These are phyloP conservation scores for Vigna reflexopilosa DNA, from an alignment of 306 rosid genomes.

Conservation along the genomic window DNA sequence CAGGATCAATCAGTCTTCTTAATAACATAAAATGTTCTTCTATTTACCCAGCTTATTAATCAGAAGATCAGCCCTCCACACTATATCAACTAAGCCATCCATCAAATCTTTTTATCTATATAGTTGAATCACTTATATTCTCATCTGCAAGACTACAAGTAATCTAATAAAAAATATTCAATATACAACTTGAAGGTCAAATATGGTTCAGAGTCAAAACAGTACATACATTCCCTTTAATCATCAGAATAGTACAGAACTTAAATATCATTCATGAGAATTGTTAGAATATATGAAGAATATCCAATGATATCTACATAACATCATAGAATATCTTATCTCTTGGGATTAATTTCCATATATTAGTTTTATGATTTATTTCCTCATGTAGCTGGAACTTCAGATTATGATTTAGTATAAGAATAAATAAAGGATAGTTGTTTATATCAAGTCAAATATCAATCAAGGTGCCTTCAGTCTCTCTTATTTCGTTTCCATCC, in stretches of 20 bases:
- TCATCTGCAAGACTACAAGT: constrained; percentile 3
- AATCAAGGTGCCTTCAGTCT: background rate
- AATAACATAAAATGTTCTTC: background rate
- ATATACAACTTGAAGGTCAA: background rate
- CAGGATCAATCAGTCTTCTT: background rate
- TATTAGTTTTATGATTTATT: background rate
- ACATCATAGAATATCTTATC: background rate
- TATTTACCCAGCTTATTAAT: background rate
- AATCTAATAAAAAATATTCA: background rate
- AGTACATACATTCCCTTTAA: background rate
- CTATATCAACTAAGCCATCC: background rate
- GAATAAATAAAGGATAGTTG: background rate
- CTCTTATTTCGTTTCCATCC: background rate
- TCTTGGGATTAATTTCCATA: background rate
- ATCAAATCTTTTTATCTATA: background rate
- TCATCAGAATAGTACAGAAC: background rate
- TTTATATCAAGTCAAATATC: background rate
- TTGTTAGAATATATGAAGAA: background rate
- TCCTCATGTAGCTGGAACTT: background rate
- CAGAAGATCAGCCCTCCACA: background rate
- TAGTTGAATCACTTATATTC: background rate
- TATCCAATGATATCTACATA: background rate
- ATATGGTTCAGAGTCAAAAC: background rate
- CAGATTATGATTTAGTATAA: background rate
- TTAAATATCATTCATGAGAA: background rate